Evolutionary conservation across 2,329 filamentous ascomycete genomes (phyloP).

Genomic region (Colletotrichum sp.): DNA sequence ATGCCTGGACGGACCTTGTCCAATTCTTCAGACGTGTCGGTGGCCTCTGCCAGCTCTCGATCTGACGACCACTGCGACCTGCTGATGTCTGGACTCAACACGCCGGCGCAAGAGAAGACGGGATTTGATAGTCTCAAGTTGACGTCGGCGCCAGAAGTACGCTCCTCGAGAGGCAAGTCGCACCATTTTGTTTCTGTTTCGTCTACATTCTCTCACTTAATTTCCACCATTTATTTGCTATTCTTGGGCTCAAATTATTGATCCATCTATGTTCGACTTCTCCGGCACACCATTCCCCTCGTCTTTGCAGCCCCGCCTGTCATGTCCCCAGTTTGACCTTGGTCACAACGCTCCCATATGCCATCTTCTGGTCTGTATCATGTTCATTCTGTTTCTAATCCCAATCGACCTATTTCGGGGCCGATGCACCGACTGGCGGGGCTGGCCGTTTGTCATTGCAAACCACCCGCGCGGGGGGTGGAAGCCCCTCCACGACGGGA

Average conservation of each 20-base stretch:
- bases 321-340: neutral
- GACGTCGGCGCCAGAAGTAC: neutral
- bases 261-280: neutral
- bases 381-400: neutral
- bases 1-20: conserved; percentile 50
- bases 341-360: neutral
- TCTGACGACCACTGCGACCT: conserved; percentile 33
- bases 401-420: neutral
- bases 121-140: neutral
- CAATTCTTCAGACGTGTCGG: conserved; percentile 51
- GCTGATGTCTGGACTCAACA: conserved; percentile 36
- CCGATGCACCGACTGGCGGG: neutral
- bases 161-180: conserved; percentile 4
- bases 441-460: neutral
- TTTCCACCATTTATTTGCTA: neutral
- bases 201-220: neutral
- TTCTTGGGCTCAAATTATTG: neutral
- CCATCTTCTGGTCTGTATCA: neutral
- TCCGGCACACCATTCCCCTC: neutral
- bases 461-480: neutral
- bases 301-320: neutral
- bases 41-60: conserved; percentile 33
- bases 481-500: neutral
- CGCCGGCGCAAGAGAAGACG: conserved; percentile 16
- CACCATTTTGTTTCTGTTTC: neutral